phyloP scores from a whole-genome alignment of 2,329 filamentous ascomycete genomes.

The Penicillium sp. region DNA sequence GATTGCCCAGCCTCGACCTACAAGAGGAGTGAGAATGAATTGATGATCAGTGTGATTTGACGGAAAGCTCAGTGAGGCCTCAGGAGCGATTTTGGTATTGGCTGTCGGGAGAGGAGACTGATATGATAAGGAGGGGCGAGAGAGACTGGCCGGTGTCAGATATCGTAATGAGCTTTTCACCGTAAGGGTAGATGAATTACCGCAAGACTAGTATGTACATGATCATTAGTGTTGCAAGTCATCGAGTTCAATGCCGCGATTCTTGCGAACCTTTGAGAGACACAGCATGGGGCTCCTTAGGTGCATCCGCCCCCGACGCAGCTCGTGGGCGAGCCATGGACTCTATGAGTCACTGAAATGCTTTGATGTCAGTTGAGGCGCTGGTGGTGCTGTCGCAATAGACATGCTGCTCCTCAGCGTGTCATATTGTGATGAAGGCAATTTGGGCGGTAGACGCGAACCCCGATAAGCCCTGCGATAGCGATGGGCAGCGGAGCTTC shows the following conservation, averaged over 20 bases:
- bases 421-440: conserved; percentile 10
- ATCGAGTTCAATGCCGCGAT: conserved; percentile 1
- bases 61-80: conserved; percentile 71
- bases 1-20: conserved; percentile 18
- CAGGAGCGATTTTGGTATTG: conserved; percentile 47
- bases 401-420: conserved; percentile 8
- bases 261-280: conserved; percentile 59
- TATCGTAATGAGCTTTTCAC: neutral
- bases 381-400: neutral
- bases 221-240: conserved; percentile 12
- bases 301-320: conserved; percentile 38
- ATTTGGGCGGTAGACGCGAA: conserved; percentile 3
- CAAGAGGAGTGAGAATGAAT: conserved; percentile 54
- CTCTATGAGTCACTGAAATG: neutral
- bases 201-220: conserved; percentile 27
- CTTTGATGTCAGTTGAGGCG: neutral
- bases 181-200: conserved; percentile 22
- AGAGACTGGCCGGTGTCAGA: conserved; percentile 55
- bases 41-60: conserved; percentile 42
- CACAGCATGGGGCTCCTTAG: conserved; percentile 70
- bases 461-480: conserved; percentile 13
- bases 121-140: conserved; percentile 54
- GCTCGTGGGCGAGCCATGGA: conserved; percentile 41
- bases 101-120: conserved; percentile 42
- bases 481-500: conserved; percentile 12